phyloP scores from a whole-genome alignment of 768 basidiomycete species.

The Russula earlei region DNA sequence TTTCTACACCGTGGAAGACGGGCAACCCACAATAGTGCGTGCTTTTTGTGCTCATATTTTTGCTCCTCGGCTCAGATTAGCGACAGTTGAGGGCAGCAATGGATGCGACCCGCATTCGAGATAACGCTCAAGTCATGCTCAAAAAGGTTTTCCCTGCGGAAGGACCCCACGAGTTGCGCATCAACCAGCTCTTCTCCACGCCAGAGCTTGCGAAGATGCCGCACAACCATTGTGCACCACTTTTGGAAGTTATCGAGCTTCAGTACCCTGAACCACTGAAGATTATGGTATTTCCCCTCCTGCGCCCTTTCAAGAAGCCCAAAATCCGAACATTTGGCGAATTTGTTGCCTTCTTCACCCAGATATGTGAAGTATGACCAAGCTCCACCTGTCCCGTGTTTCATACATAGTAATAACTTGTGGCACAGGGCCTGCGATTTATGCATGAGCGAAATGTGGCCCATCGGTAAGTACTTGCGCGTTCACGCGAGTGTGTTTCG shows the following conservation, averaged over 20 bases:
- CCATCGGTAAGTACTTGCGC: slow-evolving; percentile 24
- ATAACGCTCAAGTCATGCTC: neutral
- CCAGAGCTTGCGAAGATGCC: slow-evolving; percentile 21
- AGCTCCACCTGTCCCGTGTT: neutral
- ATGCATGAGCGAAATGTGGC: slow-evolving; percentile 22
- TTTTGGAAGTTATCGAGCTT: slow-evolving; percentile 21
- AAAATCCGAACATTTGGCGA: slow-evolving; percentile 30
- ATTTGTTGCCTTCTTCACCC: slow-evolving; percentile 27
- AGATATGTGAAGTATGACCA: slow-evolving; percentile 29
- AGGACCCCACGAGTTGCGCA: neutral
- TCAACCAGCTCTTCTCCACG: slow-evolving; percentile 5
- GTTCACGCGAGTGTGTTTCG: too few relatives aligned
- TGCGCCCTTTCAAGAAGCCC: slow-evolving; percentile 4
- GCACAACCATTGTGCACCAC: slow-evolving; percentile 24
- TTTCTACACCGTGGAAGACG: neutral
- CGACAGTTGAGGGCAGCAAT: slow-evolving; percentile 10
- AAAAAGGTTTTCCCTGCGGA: neutral
- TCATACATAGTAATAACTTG: neutral
- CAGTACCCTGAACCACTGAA: neutral
- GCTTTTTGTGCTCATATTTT: neutral
- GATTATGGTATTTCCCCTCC: neutral
- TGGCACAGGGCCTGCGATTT: slow-evolving; percentile 21
- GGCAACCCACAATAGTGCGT: neutral
- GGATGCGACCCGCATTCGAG: slow-evolving; percentile 4
- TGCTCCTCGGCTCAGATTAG: neutral